A percentile compares a stretch with the other conserved stretches of the same genome.
Conservation (phyloP, 2,329 filamentous ascomycete species). For the Aspergillus niger region DNA sequence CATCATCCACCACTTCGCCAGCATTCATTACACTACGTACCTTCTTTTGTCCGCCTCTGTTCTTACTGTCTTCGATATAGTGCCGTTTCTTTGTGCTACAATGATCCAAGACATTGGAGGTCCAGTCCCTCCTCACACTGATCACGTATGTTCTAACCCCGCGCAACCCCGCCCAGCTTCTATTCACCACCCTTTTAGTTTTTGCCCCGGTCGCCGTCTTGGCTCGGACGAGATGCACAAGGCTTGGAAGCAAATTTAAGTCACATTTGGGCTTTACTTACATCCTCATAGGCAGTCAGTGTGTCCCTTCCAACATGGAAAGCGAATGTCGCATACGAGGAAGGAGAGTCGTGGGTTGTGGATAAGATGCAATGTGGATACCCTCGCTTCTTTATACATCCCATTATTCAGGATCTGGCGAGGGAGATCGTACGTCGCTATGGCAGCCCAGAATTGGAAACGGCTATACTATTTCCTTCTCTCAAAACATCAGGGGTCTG, state of each 20-base stretch:
- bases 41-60: background rate
- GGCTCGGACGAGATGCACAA: background rate
- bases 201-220: background rate
- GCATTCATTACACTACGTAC: background rate
- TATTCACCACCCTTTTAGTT: background rate
- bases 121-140: constrained; percentile 74
- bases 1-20: background rate
- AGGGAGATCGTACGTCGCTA: constrained; percentile 65
- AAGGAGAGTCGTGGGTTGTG: constrained; percentile 85
- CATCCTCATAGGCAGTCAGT: constrained; percentile 74
- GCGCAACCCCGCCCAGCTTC: constrained; percentile 21
- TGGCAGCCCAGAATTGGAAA: constrained; percentile 56
- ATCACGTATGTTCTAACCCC: constrained; percentile 63
- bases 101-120: constrained; percentile 59
- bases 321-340: constrained; percentile 89
- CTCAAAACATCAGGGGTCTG: constrained; percentile 70
- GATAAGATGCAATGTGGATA: constrained; percentile 86
- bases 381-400: constrained; percentile 92
- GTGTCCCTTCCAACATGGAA: constrained; percentile 94
- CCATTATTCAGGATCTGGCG: constrained; percentile 73
- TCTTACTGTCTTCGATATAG: background rate
- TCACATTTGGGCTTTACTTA: constrained; percentile 8
- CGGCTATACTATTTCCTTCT: constrained; percentile 81
- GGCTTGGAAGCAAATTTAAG: background rate
- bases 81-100: constrained; percentile 12